phyloP scores from a whole-genome alignment of 108 stramenopile species.

The Skeletonema grethae region DNA sequence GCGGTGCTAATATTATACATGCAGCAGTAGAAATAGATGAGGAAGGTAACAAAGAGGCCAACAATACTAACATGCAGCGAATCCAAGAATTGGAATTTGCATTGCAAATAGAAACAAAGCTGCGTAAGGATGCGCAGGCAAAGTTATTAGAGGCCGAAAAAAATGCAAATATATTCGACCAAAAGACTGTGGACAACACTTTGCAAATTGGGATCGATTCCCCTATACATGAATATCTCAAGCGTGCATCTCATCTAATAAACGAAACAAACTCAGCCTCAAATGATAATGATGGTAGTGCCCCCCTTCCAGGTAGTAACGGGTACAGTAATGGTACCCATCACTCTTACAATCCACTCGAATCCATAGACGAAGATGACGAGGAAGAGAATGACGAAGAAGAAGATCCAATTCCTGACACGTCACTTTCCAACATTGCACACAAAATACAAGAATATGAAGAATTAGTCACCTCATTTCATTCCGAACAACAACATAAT shows the following conservation, averaged over 20 bases:
- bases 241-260: background rate
- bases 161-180: background rate
- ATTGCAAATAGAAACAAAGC: background rate
- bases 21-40: background rate
- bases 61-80: slow-evolving; percentile 1
- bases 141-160: background rate
- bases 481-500: slow-evolving; percentile 19
- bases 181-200: background rate
- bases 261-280: background rate
- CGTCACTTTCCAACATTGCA: background rate
- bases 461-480: slow-evolving; percentile 24
- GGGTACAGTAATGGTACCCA: background rate
- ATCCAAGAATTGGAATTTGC: slow-evolving; percentile 11
- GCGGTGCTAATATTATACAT: background rate
- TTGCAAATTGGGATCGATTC: background rate
- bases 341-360: background rate
- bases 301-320: background rate
- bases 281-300: background rate
- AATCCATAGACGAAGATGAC: background rate
- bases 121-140: background rate
- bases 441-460: slow-evolving; percentile 32
- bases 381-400: background rate
- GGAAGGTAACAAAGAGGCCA: background rate
- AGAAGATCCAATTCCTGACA: background rate
- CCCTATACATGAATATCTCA: background rate